Evolutionary conservation across 371 early-diverging fungal species (phyloP).

Genomic region (Zopfochytrium polystomum): DNA sequence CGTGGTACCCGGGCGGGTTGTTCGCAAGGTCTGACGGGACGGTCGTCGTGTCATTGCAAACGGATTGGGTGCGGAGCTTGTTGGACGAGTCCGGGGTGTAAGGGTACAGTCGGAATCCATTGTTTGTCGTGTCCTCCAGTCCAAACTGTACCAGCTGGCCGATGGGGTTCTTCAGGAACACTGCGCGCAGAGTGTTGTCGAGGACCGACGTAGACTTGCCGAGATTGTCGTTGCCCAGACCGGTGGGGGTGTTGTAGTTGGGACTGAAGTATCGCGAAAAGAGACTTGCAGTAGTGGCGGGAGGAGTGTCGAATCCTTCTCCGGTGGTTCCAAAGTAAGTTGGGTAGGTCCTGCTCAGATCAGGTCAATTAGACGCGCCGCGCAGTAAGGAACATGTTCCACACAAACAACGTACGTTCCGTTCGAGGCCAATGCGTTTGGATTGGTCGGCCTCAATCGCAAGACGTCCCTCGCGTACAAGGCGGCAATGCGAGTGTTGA

Average conservation of each 20-base stretch:
- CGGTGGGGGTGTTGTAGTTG: constrained; percentile 21
- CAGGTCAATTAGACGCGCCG: not conserved
- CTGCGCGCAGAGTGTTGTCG: constrained; percentile 27
- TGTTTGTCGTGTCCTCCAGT: constrained; percentile 16
- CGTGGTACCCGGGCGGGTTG: not conserved
- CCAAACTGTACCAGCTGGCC: constrained; percentile 19
- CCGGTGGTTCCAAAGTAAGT: constrained; percentile 2
- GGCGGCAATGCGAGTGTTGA: not conserved
- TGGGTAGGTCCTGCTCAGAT: not conserved
- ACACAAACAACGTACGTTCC: too few species aligned
- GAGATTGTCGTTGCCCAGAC: constrained; percentile 5
- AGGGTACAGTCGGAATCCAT: constrained; percentile 18
- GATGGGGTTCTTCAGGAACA: constrained; percentile 13
- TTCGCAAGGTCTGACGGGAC: not conserved
- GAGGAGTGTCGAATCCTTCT: constrained; percentile 21
- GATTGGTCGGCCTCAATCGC: not conserved
- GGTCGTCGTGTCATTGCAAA: not conserved
- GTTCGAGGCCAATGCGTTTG: constrained; percentile 1
- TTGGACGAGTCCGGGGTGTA: constrained; percentile 8
- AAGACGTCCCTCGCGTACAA: not conserved
- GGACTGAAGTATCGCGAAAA: constrained; percentile 20
- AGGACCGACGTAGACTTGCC: constrained; percentile 18
- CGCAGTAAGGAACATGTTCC: too few species aligned
- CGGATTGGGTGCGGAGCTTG: not conserved
- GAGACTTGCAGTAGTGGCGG: constrained; percentile 5